Conservation (phyloP, 192 early-diverging fungal genomes). For the Funneliformis geosporum region DNA sequence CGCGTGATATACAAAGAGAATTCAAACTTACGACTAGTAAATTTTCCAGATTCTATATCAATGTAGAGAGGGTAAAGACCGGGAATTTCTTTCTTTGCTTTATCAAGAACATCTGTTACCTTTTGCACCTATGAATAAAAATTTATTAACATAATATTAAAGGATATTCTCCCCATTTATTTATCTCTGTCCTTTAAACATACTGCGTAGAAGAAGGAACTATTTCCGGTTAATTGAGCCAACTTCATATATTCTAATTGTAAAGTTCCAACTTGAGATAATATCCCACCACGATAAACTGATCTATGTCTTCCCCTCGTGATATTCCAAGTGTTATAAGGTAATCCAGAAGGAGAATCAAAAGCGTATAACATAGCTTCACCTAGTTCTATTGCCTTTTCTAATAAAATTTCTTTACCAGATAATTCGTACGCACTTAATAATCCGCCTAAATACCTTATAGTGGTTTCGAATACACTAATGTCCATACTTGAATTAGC, state of each 20-base stretch:
- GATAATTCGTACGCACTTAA: constrained; percentile 85
- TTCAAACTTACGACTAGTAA: constrained; percentile 29
- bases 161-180: neutral
- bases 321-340: constrained; percentile 63
- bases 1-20: constrained; percentile 4
- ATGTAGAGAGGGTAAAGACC: constrained; percentile 65
- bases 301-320: constrained; percentile 25
- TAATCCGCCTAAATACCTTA: constrained; percentile 75
- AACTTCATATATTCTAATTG: constrained; percentile 85
- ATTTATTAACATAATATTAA: neutral
- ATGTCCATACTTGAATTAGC: constrained; percentile 42
- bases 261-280: constrained; percentile 76
- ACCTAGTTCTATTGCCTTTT: constrained; percentile 71
- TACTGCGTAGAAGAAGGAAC: constrained; percentile 64
- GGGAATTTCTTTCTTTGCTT: constrained; percentile 40
- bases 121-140: constrained; percentile 50
- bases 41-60: constrained; percentile 39
- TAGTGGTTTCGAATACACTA: constrained; percentile 84
- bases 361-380: constrained; percentile 73
- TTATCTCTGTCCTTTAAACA: neutral
- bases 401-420: constrained; percentile 63
- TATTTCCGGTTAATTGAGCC: constrained; percentile 74
- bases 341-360: constrained; percentile 71
- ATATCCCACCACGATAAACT: constrained; percentile 24
- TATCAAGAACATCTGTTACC: constrained; percentile 56